Base-by-base conservation (phyloP, 2,329 filamentous ascomycete genomes). In the Apiospora sp. region DNA sequence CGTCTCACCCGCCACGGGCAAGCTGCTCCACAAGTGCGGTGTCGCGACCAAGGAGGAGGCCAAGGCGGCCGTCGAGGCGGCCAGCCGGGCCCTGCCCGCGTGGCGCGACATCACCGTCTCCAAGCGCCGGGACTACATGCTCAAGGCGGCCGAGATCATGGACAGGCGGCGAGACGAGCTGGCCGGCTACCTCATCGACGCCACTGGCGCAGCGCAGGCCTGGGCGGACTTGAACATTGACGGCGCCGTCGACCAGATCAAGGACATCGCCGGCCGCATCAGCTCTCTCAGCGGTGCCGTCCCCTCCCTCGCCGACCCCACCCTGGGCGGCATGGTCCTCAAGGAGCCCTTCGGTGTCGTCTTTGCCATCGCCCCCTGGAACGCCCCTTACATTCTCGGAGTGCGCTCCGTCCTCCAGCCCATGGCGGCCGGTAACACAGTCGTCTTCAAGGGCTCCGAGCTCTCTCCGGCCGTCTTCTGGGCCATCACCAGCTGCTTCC, bases 291-390 rank as follows among this genome's bases (percentile, higher is more conserved):
- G 74, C 67, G 83, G 81, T 37, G 78, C 73, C 27, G 78, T 83
- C 22, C 81, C 82, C 5, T 74, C 76, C 3, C 78, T 79, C 0
- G 75, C 73, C 6, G 74, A 87, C 12, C 84, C 88, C 61, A 88
- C 86, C 0, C 84, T 86, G 44, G 85, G 83, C 44, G 90, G 90
- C 0, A 83, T 93, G 74, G 82, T 94, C 4, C 84, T 89, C 75
- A 92, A 91, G 80, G 91, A 93, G 80, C 91, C 92, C 0, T 91
- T 88, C 76, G 92, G 92, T 3, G 91, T 93, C 12, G 85, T 92
- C 41, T 81, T 93, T 64, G 89, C 86, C 7, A 92, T 93, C 78
- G 91, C 90, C 6, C 91, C 92, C 7, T 93, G 92, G 83, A 86
- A 86, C 54, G 85, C 84, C 0, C 81, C 85, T 0, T 82, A 84